Evolutionary conservation across 2,329 filamentous ascomycete species (phyloP).

Genomic region (Xylariaceae sp.): DNA sequence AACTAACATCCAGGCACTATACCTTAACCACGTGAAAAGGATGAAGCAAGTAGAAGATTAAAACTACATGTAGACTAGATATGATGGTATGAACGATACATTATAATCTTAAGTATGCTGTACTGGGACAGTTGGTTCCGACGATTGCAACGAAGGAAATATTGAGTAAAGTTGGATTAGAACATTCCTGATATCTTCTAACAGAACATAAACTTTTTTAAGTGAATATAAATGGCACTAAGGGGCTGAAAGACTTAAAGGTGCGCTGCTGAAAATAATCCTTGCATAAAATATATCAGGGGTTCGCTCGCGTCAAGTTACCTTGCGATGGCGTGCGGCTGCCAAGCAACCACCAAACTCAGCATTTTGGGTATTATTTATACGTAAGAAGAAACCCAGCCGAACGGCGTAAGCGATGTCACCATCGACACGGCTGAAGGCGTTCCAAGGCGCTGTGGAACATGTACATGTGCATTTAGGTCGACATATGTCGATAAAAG

Average conservation of each 20-base stretch:
- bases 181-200: no score
- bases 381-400: slow-evolving; percentile 14
- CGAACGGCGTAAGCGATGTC: not conserved
- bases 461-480: slow-evolving; percentile 16
- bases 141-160: no score
- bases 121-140: no score
- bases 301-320: slow-evolving; percentile 19
- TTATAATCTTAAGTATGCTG: no score
- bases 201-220: no score
- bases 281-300: not conserved
- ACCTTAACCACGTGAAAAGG: no score
- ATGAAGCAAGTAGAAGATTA: no score
- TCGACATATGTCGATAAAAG: slow-evolving; percentile 7
- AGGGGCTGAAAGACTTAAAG: slow-evolving; percentile 6
- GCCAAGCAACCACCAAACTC: slow-evolving; percentile 31
- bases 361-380: slow-evolving; percentile 22
- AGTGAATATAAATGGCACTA: slow-evolving; percentile 14
- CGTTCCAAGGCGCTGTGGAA: slow-evolving; percentile 1
- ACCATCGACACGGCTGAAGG: slow-evolving; percentile 9
- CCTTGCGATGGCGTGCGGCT: slow-evolving; percentile 32
- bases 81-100: no score
- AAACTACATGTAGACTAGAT: no score
- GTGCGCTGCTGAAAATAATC: slow-evolving; percentile 2
- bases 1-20: no score
- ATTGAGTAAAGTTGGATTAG: no score